Evolutionary conservation across 2,329 filamentous ascomycete genomes (phyloP).

Genomic region (Aureobasidium lini): DNA sequence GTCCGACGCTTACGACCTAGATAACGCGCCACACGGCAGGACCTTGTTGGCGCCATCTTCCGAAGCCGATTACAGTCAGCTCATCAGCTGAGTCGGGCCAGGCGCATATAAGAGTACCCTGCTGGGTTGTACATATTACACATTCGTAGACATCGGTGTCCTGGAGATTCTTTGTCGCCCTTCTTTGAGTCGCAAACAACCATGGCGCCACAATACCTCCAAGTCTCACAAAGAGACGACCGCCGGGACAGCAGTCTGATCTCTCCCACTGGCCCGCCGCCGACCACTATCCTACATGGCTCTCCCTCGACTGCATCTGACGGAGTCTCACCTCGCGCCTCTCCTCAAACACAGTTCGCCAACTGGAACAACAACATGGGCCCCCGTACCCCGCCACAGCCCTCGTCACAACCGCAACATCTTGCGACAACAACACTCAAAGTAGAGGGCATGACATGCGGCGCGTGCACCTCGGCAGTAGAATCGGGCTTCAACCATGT

Average conservation of each 20-base stretch:
- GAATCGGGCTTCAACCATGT: slow-evolving; percentile 80
- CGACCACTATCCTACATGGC: background rate
- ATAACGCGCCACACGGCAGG: slow-evolving; percentile 6
- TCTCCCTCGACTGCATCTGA: slow-evolving; percentile 2
- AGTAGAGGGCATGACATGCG: slow-evolving; percentile 81
- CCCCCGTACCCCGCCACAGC: background rate
- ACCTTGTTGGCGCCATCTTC: background rate
- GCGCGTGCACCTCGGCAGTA: slow-evolving; percentile 86
- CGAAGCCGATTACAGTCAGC: background rate
- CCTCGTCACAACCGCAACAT: slow-evolving; percentile 20
- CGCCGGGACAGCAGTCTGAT: slow-evolving; percentile 8
- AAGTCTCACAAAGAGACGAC: slow-evolving; percentile 8
- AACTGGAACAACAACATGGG: slow-evolving; percentile 11
- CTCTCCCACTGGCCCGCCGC: background rate
- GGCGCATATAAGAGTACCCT: background rate
- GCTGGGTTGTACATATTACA: background rate
- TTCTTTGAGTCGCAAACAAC: background rate
- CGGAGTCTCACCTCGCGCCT: background rate
- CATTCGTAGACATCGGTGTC: background rate
- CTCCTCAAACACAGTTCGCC: slow-evolving; percentile 9
- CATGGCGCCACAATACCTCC: slow-evolving; percentile 3
- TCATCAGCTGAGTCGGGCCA: slow-evolving; percentile 1
- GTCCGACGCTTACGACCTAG: background rate
- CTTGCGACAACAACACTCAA: slow-evolving; percentile 90
- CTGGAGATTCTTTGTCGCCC: background rate